Evolutionary conservation across 208 protist genomes (phyloP).

Genomic region (Leishmania lainsoni): DNA sequence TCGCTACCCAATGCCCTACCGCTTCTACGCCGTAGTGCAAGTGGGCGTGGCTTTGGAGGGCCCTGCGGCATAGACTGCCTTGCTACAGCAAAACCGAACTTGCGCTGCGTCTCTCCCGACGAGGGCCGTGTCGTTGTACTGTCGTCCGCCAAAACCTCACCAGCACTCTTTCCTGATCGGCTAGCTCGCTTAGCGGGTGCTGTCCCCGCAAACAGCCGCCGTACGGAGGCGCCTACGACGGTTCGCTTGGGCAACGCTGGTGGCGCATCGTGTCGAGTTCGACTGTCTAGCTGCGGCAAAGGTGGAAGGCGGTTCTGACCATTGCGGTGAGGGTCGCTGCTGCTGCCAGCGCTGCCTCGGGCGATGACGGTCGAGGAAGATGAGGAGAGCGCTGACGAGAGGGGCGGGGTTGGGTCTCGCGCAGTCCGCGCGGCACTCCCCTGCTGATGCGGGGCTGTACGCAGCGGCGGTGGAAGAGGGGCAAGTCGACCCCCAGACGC

Average conservation of each 20-base stretch:
- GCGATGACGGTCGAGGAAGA: not conserved
- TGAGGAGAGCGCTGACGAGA: not conserved
- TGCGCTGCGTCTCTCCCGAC: not conserved
- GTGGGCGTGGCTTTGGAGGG: constrained; percentile 10
- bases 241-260: not conserved
- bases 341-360: not conserved
- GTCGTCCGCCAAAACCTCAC: not conserved
- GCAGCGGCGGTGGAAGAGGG: constrained; percentile 16
- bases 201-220: not conserved
- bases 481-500: constrained; percentile 21
- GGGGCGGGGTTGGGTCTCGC: not conserved
- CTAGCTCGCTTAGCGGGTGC: not conserved
- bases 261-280: not conserved
- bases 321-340: constrained; percentile 6
- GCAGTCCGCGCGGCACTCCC: not conserved
- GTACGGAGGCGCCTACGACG: not conserved
- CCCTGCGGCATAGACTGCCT: not conserved
- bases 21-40: constrained; percentile 2
- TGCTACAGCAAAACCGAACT: not conserved
- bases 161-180: not conserved
- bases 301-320: constrained; percentile 2
- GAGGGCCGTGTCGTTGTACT: not conserved
- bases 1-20: not conserved
- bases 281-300: not conserved
- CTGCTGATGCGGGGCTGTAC: not conserved